Evolutionary conservation across 768 basidiomycete species (phyloP).

Genomic region (Panus rudis): DNA sequence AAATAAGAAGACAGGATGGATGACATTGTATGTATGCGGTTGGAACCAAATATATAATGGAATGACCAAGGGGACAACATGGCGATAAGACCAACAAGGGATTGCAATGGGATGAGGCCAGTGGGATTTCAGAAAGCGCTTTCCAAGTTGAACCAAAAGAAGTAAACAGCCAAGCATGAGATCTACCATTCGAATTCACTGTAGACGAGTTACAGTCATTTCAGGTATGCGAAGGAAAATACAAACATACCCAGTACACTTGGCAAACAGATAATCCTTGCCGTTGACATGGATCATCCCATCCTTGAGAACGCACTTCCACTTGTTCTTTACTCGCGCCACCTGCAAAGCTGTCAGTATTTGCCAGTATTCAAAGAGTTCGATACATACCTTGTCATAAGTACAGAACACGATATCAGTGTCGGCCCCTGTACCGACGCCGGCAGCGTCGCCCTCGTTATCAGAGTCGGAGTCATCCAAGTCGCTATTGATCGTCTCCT

Average conservation of each 20-base stretch:
- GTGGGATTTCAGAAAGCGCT: too few species aligned
- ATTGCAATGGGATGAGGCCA: too few species aligned
- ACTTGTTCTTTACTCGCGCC: conserved; percentile 99
- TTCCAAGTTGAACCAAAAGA: too few species aligned
- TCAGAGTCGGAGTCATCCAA: conserved; percentile 93
- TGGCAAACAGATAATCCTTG: conserved; percentile 94
- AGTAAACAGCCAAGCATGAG: too few species aligned
- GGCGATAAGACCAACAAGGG: too few species aligned
- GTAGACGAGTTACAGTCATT: neutral
- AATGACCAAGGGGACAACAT: too few species aligned
- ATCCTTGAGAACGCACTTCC: conserved; percentile 97
- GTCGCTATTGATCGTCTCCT: conserved; percentile 96
- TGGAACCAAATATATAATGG: too few species aligned
- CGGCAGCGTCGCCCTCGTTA: conserved; percentile 76
- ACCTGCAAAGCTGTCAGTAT: conserved; percentile 45
- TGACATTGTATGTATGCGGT: too few species aligned
- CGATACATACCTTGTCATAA: conserved; percentile 80
- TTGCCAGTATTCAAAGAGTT: conserved; percentile 1
- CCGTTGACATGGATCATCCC: conserved; percentile 97
- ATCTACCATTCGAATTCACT: conserved; percentile 31
- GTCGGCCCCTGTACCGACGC: conserved; percentile 57
- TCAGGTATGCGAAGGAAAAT: neutral
- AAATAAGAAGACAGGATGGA: too few species aligned
- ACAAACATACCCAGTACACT: conserved; percentile 78
- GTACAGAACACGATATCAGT: conserved; percentile 96